phyloP scores from a whole-genome alignment of 176 grass and related monocot species.

The Aegilops longissima region DNA sequence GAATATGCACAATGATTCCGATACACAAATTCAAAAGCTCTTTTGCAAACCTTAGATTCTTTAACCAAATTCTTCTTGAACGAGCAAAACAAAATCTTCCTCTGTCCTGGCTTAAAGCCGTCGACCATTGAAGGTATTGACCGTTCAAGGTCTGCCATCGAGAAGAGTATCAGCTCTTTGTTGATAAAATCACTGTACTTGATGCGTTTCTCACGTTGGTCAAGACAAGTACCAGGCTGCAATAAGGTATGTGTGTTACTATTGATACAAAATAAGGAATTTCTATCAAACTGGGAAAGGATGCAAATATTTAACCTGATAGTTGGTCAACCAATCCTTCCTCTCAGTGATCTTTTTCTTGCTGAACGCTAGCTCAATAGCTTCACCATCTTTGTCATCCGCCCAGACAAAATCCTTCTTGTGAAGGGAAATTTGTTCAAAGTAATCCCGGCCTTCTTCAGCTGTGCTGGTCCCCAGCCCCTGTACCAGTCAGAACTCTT shows the following conservation, averaged over 20 bases:
- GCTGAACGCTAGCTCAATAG: constrained; percentile 89
- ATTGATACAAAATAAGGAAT: constrained; percentile 1
- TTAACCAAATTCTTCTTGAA: constrained; percentile 84
- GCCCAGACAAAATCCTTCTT: constrained; percentile 78
- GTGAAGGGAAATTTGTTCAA: constrained; percentile 39
- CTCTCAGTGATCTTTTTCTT: constrained; percentile 78
- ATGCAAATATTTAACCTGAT: constrained; percentile 47
- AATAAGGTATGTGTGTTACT: constrained; percentile 10
- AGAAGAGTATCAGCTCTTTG: constrained; percentile 90
- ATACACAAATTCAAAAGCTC: not conserved
- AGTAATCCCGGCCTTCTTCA: constrained; percentile 66
- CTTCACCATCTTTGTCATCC: constrained; percentile 51
- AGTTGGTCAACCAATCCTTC: constrained; percentile 78
- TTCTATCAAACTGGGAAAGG: not conserved
- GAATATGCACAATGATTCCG: not conserved
- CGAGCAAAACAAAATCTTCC: constrained; percentile 87
- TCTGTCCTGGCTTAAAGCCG: constrained; percentile 82
- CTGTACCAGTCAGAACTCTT: constrained; percentile 23
- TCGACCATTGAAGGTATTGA: constrained; percentile 97
- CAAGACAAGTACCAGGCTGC: constrained; percentile 79
- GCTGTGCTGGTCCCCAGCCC: constrained; percentile 88
- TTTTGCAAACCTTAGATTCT: constrained; percentile 64
- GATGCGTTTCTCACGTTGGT: constrained; percentile 49
- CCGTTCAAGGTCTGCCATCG: constrained; percentile 81
- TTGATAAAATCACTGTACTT: constrained; percentile 96